phyloP scores from a whole-genome alignment of 352 stramenopile species.

The Phytopythium montanum region DNA sequence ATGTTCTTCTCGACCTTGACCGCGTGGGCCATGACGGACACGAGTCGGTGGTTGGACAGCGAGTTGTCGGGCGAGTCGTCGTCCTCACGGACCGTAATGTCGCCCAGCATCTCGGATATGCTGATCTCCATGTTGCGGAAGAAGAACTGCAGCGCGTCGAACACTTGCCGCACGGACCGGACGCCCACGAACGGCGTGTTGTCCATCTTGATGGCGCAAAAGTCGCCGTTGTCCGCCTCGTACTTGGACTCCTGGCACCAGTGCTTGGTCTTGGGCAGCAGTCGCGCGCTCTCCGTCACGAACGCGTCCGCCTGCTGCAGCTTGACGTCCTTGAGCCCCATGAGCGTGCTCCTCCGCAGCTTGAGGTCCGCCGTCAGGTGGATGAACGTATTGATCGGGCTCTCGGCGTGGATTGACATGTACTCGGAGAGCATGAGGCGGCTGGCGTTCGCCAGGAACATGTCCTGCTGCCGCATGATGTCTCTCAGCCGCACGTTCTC shows the following conservation, averaged over 20 bases:
- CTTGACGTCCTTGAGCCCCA: slow-evolving; percentile 27
- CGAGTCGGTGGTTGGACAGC: slow-evolving; percentile 49
- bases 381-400: slow-evolving; percentile 37
- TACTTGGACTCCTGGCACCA: slow-evolving; percentile 47
- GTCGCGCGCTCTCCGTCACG: slow-evolving; percentile 23
- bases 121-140: slow-evolving; percentile 58
- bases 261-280: slow-evolving; percentile 17
- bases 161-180: slow-evolving; percentile 36
- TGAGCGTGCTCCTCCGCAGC: slow-evolving; percentile 21
- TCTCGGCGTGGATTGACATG: slow-evolving; percentile 19
- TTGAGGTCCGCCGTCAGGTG: slow-evolving; percentile 31
- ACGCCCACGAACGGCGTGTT: slow-evolving; percentile 42
- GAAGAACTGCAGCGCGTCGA: slow-evolving; percentile 53
- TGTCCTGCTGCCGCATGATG: slow-evolving; percentile 37
- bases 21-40: slow-evolving; percentile 34
- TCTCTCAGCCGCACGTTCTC: slow-evolving; percentile 32
- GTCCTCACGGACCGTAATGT: slow-evolving; percentile 54
- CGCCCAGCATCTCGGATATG: slow-evolving; percentile 49
- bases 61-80: slow-evolving; percentile 40
- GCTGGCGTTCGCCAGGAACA: slow-evolving; percentile 33
- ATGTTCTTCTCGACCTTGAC: slow-evolving; percentile 47
- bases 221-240: slow-evolving; percentile 37
- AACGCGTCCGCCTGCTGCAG: slow-evolving; percentile 26
- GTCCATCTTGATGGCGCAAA: slow-evolving; percentile 54
- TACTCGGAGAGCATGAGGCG: slow-evolving; percentile 36